Percentiles rank a stretch among this genome's conserved stretches.
These are phyloP conservation scores for Fonsecaea erecta DNA, from an alignment of 2,329 filamentous ascomycete genomes.

Conservation along the genomic window DNA sequence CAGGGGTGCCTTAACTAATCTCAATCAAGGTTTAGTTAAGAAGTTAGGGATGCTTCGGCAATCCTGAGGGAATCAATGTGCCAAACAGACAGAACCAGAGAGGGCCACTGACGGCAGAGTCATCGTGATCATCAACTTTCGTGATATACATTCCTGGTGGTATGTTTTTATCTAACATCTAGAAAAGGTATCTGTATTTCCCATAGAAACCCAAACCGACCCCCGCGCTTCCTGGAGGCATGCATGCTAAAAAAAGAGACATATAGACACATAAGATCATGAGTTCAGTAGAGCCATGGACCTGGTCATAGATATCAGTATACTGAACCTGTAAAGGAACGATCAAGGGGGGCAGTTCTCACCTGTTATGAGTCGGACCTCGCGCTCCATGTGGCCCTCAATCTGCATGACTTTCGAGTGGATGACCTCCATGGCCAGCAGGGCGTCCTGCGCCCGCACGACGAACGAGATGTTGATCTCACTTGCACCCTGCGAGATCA, in stretches of 20 bases:
- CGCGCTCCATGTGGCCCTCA: constrained; percentile 7
- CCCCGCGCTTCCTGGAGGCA: background rate
- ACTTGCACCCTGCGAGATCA: constrained; percentile 99
- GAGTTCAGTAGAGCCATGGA: constrained; percentile 20
- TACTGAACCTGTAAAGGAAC: background rate
- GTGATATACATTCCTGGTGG: background rate
- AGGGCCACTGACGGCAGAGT: background rate
- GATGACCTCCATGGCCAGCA: constrained; percentile 90
- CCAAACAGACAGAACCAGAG: background rate
- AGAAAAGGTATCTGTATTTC: background rate
- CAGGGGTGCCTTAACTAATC: too few relatives aligned
- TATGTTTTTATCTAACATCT: background rate
- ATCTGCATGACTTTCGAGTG: constrained; percentile 82
- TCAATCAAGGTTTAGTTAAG: too few relatives aligned
- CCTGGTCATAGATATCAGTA: constrained; percentile 9
- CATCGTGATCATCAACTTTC: background rate
- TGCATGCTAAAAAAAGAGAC: background rate
- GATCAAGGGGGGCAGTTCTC: background rate
- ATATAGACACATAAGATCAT: background rate
- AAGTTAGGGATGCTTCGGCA: too few relatives aligned
- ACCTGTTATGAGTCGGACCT: constrained; percentile 10
- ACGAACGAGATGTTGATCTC: constrained; percentile 99
- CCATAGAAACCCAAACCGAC: background rate
- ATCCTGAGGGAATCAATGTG: too few relatives aligned
- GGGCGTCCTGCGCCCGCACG: constrained; percentile 86